Evolutionary conservation across 768 basidiomycete species (phyloP).

Genomic region (Plicaturopsis crispa): DNA sequence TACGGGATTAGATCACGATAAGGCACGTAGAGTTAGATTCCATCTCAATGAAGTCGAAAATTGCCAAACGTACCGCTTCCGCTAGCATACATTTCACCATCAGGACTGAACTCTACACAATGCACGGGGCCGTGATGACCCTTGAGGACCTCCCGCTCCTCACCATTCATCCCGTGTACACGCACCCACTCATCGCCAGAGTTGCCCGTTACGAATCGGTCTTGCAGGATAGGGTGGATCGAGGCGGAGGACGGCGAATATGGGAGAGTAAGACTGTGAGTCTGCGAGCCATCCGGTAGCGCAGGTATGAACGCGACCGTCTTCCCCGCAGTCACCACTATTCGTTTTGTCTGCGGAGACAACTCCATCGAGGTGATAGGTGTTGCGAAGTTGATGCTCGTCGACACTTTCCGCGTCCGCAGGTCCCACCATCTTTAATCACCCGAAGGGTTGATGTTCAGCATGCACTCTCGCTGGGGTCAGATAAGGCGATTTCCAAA

Average conservation of each 20-base stretch:
- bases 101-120: constrained; percentile 88
- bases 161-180: constrained; percentile 84
- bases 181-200: constrained; percentile 93
- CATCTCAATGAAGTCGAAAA: not conserved
- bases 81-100: constrained; percentile 96
- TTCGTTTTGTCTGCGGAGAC: constrained; percentile 69
- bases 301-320: constrained; percentile 88
- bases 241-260: constrained; percentile 93
- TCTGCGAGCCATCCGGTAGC: constrained; percentile 48
- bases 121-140: constrained; percentile 98
- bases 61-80: constrained; percentile 71
- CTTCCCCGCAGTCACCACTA: constrained; percentile 88
- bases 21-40: constrained; percentile 7
- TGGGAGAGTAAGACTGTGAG: constrained; percentile 71
- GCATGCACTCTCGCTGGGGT: not conserved
- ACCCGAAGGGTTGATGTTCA: constrained; percentile 10
- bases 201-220: constrained; percentile 90
- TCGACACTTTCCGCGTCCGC: constrained; percentile 65
- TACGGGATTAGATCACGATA: constrained; percentile 6
- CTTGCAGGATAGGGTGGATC: constrained; percentile 81
- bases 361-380: constrained; percentile 94
- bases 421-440: constrained; percentile 90
- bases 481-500: too few relatives aligned
- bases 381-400: constrained; percentile 61
- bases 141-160: constrained; percentile 86